These are phyloP conservation scores for Mallotus repandus DNA, from an alignment of 441 rosid species.

Conservation along the genomic window DNA sequence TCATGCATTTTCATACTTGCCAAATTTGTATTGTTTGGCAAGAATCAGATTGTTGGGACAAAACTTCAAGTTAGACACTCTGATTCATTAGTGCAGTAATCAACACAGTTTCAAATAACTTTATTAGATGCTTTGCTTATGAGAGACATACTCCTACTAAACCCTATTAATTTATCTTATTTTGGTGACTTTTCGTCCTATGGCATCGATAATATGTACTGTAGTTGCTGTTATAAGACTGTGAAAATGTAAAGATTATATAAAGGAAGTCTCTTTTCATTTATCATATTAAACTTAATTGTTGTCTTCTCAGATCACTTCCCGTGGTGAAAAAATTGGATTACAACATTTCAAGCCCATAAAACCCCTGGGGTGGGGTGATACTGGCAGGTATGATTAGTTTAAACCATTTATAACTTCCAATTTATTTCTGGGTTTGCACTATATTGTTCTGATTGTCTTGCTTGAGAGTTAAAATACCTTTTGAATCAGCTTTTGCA, in stretches of 20 bases:
- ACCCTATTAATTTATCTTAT: too few species aligned
- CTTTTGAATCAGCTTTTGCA: neutral
- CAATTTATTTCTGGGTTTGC: neutral
- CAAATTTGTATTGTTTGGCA: slow-evolving; percentile 3
- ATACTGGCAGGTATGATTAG: slow-evolving; percentile 82
- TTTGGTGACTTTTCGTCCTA: too few species aligned
- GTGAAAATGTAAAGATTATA: neutral
- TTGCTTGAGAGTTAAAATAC: neutral
- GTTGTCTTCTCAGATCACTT: slow-evolving; percentile 58
- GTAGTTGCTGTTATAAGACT: neutral
- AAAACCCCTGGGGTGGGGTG: slow-evolving; percentile 96
- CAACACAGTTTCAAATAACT: too few species aligned
- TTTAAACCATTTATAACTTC: neutral
- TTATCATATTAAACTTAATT: slow-evolving; percentile 17
- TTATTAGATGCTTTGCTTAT: too few species aligned
- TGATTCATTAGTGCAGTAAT: too few species aligned
- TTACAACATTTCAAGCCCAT: slow-evolving; percentile 90
- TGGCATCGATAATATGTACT: too few species aligned
- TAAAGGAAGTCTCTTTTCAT: neutral
- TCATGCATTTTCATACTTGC: neutral
- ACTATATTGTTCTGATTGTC: neutral
- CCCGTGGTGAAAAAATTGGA: slow-evolving; percentile 70
- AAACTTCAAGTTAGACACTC: neutral
- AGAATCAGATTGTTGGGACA: neutral
- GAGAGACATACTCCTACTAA: too few species aligned